phyloP scores from a whole-genome alignment of 78 protist genomes.

The Blattamonas nauphoetae region DNA sequence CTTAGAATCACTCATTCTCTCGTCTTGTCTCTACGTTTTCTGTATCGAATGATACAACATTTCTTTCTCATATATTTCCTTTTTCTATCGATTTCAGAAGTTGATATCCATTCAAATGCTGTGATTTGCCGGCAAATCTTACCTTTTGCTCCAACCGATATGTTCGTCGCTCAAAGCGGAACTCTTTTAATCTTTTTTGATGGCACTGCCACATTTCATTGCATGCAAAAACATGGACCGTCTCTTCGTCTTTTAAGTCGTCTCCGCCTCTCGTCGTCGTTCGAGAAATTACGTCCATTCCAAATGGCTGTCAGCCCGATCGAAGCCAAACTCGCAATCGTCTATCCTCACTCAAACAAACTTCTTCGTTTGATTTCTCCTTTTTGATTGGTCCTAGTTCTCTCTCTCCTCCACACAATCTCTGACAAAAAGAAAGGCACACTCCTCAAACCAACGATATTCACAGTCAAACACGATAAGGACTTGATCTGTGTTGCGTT shows the following conservation, averaged over 20 bases:
- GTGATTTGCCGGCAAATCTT: background rate
- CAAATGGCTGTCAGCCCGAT: background rate
- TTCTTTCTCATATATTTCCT: no score
- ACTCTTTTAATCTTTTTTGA: background rate
- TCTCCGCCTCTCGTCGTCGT: background rate
- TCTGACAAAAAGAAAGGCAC: background rate
- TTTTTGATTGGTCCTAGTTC: background rate
- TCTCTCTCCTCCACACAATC: background rate
- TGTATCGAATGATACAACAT: no score
- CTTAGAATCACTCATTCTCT: no score
- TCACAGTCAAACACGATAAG: background rate
- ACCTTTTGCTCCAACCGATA: background rate
- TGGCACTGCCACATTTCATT: background rate
- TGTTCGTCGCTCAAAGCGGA: background rate
- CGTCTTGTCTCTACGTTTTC: no score
- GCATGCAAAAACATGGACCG: background rate
- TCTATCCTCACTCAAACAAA: background rate
- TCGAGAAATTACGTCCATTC: background rate
- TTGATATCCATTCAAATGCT: background rate
- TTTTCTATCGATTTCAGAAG: background rate
- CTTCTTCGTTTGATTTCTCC: background rate
- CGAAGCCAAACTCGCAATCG: background rate
- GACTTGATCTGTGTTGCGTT: background rate
- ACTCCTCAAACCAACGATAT: background rate
- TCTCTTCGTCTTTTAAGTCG: background rate